Conservation (phyloP, 1,284 basidiomycete species). For the Lentinula novae-zelandiae region DNA sequence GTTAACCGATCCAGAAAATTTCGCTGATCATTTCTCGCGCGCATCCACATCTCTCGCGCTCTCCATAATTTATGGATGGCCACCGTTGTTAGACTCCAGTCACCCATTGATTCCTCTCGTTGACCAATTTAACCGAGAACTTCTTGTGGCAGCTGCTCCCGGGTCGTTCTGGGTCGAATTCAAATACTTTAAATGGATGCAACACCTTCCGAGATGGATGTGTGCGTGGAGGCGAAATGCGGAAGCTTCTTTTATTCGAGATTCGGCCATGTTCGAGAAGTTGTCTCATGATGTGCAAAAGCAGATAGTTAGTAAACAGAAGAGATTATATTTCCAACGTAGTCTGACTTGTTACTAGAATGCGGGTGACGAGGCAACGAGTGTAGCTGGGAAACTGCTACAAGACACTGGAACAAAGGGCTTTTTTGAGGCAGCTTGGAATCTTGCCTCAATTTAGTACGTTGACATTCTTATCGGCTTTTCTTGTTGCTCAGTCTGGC, state of each 20-base stretch:
- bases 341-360: not conserved
- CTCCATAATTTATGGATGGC: constrained; percentile 13
- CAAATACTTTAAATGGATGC: constrained; percentile 23
- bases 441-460: not conserved
- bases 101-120: constrained; percentile 15
- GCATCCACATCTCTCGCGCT: constrained; percentile 9
- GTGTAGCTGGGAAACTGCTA: not conserved
- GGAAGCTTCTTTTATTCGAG: constrained; percentile 10
- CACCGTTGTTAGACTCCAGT: constrained; percentile 11
- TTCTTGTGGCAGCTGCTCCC: constrained; percentile 15
- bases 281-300: constrained; percentile 9
- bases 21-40: constrained; percentile 14
- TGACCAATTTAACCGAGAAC: constrained; percentile 14
- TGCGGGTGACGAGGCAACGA: not conserved
- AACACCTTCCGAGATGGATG: constrained; percentile 17
- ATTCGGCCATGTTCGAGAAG: constrained; percentile 13
- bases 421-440: not conserved
- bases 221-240: constrained; percentile 16
- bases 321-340: not conserved
- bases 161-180: constrained; percentile 17
- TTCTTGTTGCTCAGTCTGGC: not conserved
- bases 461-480: not conserved
- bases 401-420: not conserved
- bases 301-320: constrained; percentile 9
- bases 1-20: constrained; percentile 9